Base-by-base conservation (phyloP, 768 basidiomycete species). In the Boletus rubescentipes region DNA sequence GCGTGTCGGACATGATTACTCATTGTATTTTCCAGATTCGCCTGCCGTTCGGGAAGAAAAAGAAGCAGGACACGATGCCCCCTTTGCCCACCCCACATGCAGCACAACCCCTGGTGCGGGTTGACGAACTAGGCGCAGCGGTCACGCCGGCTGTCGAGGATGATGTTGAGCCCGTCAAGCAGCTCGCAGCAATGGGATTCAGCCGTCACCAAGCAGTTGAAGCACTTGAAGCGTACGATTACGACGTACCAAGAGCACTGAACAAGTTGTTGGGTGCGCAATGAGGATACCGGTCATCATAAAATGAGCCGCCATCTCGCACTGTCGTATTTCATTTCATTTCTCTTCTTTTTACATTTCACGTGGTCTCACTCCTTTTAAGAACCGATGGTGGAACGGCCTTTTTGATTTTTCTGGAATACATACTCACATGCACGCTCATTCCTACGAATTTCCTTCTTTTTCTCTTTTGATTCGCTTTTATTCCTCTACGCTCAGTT, bases 101-200 rank as follows among this genome's bases (percentile, higher is more conserved):
- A 11, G 60, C 64, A 9, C 69, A 69, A 29, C 72, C 78, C 4
- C 69, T 74, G 7, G 72, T 77, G 39, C 77, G 81, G 21, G 68
- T 73, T 26, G 80, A 82, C 55, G 79, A 82, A 57, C 67, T 73
- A 1, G 69, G 63, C 5, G 56, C 73, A 1, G 69, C 61, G 35
- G 35, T 4, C 10, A 80, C 85, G 2, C 82, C 86, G 1, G 79
- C 79, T 12, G 75, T 77, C 12, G 85, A 84, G 29, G 89, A 89
- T 58, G 89, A 93, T 53, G 83, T 85, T 12, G 84, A 86, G 57
- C 74, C 85, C 2, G 88, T 94, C 20, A 89, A 85, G 64, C 85
- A 89, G 65, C 75, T 98, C 37, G 85, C 84, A 43, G 81, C 79
- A 18, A 97, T 98, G 94, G 96, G 96, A 23, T 98, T 98, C 76